phyloP scores from a whole-genome alignment of 1,284 basidiomycete species.

The Malassezia nana region DNA sequence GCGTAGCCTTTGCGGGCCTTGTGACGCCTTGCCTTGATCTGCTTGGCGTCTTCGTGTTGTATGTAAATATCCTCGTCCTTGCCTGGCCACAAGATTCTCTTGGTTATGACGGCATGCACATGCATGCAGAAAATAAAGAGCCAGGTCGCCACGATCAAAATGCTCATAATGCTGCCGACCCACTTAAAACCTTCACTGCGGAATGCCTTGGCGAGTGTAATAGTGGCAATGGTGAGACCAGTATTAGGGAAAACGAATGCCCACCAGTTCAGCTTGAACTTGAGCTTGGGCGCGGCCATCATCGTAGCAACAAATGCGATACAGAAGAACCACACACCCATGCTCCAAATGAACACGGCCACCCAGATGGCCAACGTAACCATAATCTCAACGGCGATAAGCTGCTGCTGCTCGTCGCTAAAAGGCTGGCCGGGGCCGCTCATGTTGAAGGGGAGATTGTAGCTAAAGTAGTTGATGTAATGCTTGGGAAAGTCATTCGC shows the following conservation, averaged over 20 bases:
- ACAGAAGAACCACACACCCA: conserved; percentile 20
- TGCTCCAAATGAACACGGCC: conserved; percentile 18
- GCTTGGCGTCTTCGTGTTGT: conserved; percentile 13
- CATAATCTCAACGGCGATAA: neutral
- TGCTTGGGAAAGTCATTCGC: neutral
- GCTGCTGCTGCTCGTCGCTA: neutral
- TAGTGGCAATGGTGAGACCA: conserved; percentile 18
- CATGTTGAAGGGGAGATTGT: neutral
- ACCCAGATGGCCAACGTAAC: conserved; percentile 2
- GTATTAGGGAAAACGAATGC: conserved; percentile 23
- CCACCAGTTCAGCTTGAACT: conserved; percentile 25
- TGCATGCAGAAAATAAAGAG: conserved; percentile 10
- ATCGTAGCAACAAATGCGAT: conserved; percentile 17
- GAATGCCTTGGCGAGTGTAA: conserved; percentile 10
- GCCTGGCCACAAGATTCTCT: conserved; percentile 16
- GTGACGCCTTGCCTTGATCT: too few relatives aligned
- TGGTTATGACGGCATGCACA: conserved; percentile 7
- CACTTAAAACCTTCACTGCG: neutral
- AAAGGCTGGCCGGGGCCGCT: neutral
- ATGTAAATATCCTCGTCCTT: conserved; percentile 25
- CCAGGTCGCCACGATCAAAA: conserved; percentile 14
- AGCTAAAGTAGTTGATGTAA: neutral
- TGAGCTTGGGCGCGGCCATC: conserved; percentile 3
- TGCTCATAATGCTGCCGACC: conserved; percentile 7
- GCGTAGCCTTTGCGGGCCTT: too few relatives aligned